These are phyloP conservation scores for Platismatia glauca DNA, from an alignment of 495 filamentous ascomycete species.

Conservation along the genomic window DNA sequence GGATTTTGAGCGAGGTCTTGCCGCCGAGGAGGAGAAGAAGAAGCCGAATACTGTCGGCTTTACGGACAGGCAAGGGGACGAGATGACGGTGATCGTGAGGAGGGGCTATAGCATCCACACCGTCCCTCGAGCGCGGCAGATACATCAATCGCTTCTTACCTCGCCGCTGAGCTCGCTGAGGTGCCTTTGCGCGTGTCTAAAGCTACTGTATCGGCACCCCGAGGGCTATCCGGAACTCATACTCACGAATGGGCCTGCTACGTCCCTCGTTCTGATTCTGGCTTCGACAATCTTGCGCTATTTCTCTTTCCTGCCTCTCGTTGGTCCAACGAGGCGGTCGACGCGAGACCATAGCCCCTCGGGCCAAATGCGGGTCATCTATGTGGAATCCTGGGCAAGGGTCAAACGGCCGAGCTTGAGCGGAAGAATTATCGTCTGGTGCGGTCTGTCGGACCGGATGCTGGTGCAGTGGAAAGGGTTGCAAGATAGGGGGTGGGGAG, in stretches of 20 bases:
- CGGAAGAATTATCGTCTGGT: conserved; percentile 56
- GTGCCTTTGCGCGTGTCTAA: conserved; percentile 44
- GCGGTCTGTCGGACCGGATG: conserved; percentile 54
- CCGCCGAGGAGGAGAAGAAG: conserved; percentile 5
- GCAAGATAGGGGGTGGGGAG: conserved; percentile 29
- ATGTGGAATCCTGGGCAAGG: conserved; percentile 87
- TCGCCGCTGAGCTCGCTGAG: conserved; percentile 51
- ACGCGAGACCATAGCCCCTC: not conserved
- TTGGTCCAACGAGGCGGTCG: not conserved
- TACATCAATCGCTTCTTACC: conserved; percentile 69
- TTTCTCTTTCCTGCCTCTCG: conserved; percentile 28
- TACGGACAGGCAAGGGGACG: not conserved
- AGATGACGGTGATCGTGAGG: conserved; percentile 28
- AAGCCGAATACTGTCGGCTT: conserved; percentile 17
- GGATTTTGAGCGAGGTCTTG: conserved; percentile 48
- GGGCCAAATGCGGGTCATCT: conserved; percentile 59
- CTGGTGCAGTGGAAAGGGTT: conserved; percentile 66
- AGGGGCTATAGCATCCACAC: conserved; percentile 45
- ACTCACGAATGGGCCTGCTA: conserved; percentile 82
- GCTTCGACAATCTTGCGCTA: conserved; percentile 61
- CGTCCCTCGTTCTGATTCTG: conserved; percentile 67
- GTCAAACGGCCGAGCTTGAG: conserved; percentile 71
- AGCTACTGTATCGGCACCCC: conserved; percentile 33
- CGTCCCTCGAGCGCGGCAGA: conserved; percentile 61
- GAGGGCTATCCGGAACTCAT: conserved; percentile 57